Percentiles rank a stretch among this genome's conserved stretches.
phyloP scores from a whole-genome alignment of 2,329 filamentous ascomycete genomes.

The Lithohypha guttulata region DNA sequence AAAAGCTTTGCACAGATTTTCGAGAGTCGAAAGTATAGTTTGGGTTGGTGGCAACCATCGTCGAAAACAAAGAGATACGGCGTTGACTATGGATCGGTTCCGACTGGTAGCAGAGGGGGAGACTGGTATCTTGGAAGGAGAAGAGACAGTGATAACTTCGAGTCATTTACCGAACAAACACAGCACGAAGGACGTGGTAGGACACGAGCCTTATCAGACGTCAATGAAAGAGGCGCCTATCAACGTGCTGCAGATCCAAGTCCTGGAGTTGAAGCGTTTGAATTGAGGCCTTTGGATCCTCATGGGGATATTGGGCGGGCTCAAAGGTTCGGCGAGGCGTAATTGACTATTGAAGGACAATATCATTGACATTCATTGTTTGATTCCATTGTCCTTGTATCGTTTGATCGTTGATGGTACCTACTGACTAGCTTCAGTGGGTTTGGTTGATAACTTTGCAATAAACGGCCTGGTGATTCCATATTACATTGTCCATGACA shows the following conservation, averaged over 20 bases:
- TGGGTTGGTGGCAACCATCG: conserved; percentile 21
- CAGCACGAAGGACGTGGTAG: conserved; percentile 1
- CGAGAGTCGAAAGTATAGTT: conserved; percentile 14
- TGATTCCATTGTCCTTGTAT: too few species aligned
- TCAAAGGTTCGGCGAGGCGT: not conserved
- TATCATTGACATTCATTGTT: too few species aligned
- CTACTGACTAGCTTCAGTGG: too few species aligned
- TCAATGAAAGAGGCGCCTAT: conserved; percentile 8
- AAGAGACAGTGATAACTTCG: conserved; percentile 7
- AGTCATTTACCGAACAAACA: conserved; percentile 3
- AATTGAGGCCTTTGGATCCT: conserved; percentile 2
- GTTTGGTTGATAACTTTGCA: too few species aligned
- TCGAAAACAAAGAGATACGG: conserved; percentile 15
- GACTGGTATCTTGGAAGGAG: conserved; percentile 8
- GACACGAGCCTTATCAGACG: conserved; percentile 6
- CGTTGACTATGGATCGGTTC: conserved; percentile 16
- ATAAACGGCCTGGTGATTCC: too few species aligned
- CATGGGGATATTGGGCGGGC: not conserved
- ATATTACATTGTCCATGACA: too few species aligned
- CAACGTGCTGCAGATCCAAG: conserved; percentile 6
- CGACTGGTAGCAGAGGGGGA: conserved; percentile 18
- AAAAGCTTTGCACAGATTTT: conserved; percentile 15
- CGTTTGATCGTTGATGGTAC: too few species aligned
- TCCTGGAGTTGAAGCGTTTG: conserved; percentile 4
- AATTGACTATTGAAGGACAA: too few species aligned